Base-by-base conservation (phyloP, 2,329 filamentous ascomycete genomes). In the Nemania sp. region DNA sequence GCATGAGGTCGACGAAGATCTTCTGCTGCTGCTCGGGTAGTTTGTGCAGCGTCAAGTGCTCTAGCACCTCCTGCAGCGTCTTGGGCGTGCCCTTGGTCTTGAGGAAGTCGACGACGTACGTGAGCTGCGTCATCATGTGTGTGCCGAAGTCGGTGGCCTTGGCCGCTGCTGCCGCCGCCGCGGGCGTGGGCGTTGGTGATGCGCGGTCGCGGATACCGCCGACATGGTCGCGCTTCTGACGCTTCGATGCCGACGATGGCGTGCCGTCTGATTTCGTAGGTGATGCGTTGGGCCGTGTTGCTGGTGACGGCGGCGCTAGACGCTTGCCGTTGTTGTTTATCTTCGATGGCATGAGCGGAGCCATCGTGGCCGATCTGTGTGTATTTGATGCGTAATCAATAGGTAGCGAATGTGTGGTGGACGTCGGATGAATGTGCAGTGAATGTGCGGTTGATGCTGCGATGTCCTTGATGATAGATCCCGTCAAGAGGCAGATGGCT, bases 81-180 rank as follows among this genome's bases (percentile, higher is more conserved):
- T 91, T 83, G 50, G 88, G 75, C 56, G 84, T 75, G 54, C 83
- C 82, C 68, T 86, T 86, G 60, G 83, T 83, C 74, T 87, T 87
- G 55, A 96, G 83, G 69, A 91, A 90, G 59, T 92, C 85, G 69
- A 96, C 86, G 17, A 91, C 90, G 73, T 91, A 96, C 53, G 88
- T 83, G 69, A 97, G 86, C 71, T 96, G 90, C 11, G 91, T 95
- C 77, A 91, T 86, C 70, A 94, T 85, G 71, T 93, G 88, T 56
- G 80, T 80, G 62, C 91, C 91, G 47, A 86, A 89, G 67, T 86
- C 88, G 14, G 85, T 90, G 66, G 87, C 85, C 11, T 80, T 76
- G 41, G 78, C 77, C 14, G 68, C 60, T 26, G 73, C 72, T 5
- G 70, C 71, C 34, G 72, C 69, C 60, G 67, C 64, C 1, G 67